These are phyloP conservation scores for Saksenaea vasiformis DNA, from an alignment of 371 early-diverging fungal species.

Conservation along the genomic window DNA sequence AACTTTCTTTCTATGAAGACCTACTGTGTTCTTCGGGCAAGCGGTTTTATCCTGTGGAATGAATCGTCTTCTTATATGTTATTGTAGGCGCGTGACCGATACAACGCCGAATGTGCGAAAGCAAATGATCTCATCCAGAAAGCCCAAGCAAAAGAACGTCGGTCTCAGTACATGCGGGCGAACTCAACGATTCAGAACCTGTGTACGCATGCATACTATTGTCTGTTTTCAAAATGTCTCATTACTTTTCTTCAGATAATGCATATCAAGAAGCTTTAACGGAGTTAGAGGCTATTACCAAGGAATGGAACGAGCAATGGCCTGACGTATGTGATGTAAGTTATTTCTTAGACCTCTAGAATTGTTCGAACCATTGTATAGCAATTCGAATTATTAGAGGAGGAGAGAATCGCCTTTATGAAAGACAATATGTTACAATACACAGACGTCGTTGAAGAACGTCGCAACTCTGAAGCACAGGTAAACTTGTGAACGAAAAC, in stretches of 20 bases:
- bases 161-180: neutral
- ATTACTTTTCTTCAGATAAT: neutral
- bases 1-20: neutral
- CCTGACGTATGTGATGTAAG: slow-evolving; percentile 1
- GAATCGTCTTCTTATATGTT: neutral
- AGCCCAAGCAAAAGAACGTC: neutral
- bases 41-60: neutral
- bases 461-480: neutral
- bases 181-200: neutral
- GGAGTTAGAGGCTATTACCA: neutral
- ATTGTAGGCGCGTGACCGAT: slow-evolving; percentile 8
- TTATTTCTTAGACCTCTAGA: neutral
- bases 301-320: slow-evolving; percentile 7
- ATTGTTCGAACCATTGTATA: too few species aligned
- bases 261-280: slow-evolving; percentile 11
- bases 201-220: neutral
- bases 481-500: neutral
- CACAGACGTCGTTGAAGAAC: neutral
- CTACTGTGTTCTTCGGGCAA: neutral
- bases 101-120: slow-evolving; percentile 11
- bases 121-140: slow-evolving; percentile 11
- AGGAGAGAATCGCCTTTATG: slow-evolving; percentile 2
- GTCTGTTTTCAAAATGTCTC: neutral
- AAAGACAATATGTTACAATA: neutral
- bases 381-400: slow-evolving; percentile 7